phyloP scores from a whole-genome alignment of 768 basidiomycete genomes.

The Hortiboletus flavorubellus region DNA sequence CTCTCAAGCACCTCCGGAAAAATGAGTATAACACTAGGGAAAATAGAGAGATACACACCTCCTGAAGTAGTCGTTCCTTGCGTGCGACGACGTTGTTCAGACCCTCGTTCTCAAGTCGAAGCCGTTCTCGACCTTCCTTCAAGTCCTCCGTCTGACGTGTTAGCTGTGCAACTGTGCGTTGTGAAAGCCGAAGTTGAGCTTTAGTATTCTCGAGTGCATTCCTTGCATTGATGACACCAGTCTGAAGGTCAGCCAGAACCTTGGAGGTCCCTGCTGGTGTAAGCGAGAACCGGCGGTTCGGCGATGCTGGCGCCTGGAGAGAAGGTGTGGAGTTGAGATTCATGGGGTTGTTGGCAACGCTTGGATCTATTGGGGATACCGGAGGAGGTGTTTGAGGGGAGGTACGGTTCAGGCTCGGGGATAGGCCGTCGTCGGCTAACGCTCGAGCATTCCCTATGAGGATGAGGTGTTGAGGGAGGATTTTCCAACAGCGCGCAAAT shows the following conservation, averaged over 20 bases:
- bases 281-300: conserved; percentile 57
- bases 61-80: conserved; percentile 84
- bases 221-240: conserved; percentile 74
- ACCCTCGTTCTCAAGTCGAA: conserved; percentile 83
- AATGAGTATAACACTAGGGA: not conserved
- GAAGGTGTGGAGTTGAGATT: conserved; percentile 36
- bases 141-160: conserved; percentile 86
- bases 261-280: conserved; percentile 82
- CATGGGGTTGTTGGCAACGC: conserved; percentile 22
- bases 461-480: conserved; percentile 19
- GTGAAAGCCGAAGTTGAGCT: conserved; percentile 73
- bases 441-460: conserved; percentile 76
- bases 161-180: conserved; percentile 78
- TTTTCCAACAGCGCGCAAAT: not conserved
- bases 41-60: conserved; percentile 44
- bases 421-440: conserved; percentile 69
- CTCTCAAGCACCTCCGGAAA: conserved; percentile 65
- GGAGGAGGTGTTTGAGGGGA: conserved; percentile 31
- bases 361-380: conserved; percentile 36
- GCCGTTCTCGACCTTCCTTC: conserved; percentile 80
- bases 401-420: conserved; percentile 32
- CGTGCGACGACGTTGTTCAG: conserved; percentile 84
- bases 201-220: conserved; percentile 87
- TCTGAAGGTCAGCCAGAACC: conserved; percentile 83
- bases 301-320: conserved; percentile 43